Base-by-base conservation (phyloP, 139 green algal genomes). In the Gonium pectorale region DNA sequence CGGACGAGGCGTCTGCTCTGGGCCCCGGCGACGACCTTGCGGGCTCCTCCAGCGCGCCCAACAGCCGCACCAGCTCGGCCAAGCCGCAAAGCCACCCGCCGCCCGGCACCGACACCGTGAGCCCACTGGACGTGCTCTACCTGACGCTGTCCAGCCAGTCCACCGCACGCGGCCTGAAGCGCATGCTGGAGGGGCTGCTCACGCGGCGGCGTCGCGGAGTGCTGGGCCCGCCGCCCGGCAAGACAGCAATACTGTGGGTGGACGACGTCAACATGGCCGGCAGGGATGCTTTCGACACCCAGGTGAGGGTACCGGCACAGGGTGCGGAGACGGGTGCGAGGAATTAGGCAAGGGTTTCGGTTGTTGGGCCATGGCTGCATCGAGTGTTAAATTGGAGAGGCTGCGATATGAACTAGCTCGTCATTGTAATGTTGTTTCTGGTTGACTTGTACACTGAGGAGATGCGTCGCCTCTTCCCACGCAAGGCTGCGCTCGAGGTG, bases 241-340 rank as follows among this genome's bases (percentile, higher is more conserved):
- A 93, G 85, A 86, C 74, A 29, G 86, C 86, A 13, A 69, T 93
- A 26, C 89, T 93, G 67, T 93, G 93, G 77, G 88, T 95, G 31
- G 91, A 95, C 63, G 91, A 95, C 73, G n/a, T 95, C 26, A 92
- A 92, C 73, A 44, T 78, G 29, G 68, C 78, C 24, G 77, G 85
- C 0, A 35, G 77, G 69, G 74, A 90, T 41, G 54, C 69, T 11
- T 84, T 80, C 31, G 84, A 80, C 52, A 88, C 84, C 66, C 87
- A 88, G 84, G 83, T 74, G 62, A 22, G 87, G n/a, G 33, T n/a
- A n/a, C n/a, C n/a, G n/a, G n/a, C n/a, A n/a, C n/a, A n/a, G n/a
- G n/a, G n/a, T n/a, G n/a, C n/a, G n/a, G n/a, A n/a, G n/a, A n/a
- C n/a, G n/a, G n/a, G n/a, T n/a, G n/a, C n/a, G n/a, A n/a, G n/a